phyloP scores from a whole-genome alignment of 306 rosid genomes.

The Acacia confusa region DNA sequence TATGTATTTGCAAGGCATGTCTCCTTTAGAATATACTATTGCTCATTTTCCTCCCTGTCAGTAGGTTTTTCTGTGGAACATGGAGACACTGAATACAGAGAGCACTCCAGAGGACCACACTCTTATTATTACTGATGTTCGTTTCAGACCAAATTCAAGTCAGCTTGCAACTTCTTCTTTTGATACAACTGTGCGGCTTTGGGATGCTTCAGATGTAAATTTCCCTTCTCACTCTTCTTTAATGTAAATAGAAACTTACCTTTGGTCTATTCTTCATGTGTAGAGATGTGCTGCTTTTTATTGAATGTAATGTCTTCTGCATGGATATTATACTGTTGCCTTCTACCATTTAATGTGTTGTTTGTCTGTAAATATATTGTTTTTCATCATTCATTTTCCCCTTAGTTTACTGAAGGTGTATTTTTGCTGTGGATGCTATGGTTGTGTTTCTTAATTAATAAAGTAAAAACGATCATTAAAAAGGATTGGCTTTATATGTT shows the following conservation, averaged over 20 bases:
- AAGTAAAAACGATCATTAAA: background rate
- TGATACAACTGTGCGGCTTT: constrained; percentile 84
- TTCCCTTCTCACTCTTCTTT: constrained; percentile 17
- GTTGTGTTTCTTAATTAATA: background rate
- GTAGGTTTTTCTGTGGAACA: constrained; percentile 93
- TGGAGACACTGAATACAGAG: constrained; percentile 82
- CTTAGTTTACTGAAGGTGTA: background rate
- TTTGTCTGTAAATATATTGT: background rate
- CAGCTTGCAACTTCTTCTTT: constrained; percentile 94
- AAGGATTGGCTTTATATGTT: constrained; percentile 27
- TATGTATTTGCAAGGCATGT: constrained; percentile 7
- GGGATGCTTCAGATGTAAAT: constrained; percentile 93
- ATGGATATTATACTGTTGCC: constrained; percentile 1
- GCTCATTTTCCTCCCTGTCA: constrained; percentile 38
- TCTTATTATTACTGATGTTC: constrained; percentile 79
- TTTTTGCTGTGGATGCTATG: background rate
- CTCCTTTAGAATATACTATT: constrained; percentile 25
- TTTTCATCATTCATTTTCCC: background rate
- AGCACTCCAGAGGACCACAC: constrained; percentile 73
- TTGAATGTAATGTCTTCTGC: constrained; percentile 2
- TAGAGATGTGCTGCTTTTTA: constrained; percentile 16
- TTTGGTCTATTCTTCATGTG: constrained; percentile 12
- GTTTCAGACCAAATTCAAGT: constrained; percentile 88
- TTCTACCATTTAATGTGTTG: background rate
- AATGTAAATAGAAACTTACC: constrained; percentile 13